Evolutionary conservation across 2,329 filamentous ascomycete genomes (phyloP), one percentile per base, ranked within the genome.

Genomic region (Neofusicoccum sp.): DNA sequence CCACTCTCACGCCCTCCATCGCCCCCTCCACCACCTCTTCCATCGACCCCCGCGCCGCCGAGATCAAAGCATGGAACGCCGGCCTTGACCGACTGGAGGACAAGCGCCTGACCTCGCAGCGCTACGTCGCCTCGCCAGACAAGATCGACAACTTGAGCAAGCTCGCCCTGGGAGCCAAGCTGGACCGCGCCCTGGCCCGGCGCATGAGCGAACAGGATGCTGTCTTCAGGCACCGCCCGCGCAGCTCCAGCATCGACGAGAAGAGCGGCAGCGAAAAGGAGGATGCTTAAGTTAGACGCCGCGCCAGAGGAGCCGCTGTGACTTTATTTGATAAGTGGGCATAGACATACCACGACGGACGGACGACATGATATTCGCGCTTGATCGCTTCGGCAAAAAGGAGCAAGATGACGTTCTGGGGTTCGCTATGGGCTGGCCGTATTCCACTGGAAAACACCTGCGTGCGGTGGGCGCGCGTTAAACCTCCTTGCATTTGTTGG

Each of bases 151-250:
- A 90, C 74, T 83, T 96, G 77, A 89, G 87, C 81, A 96, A 96
- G 80, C 85, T 96, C 64, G 93, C 93, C 41, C 85, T 97, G 59
- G 91, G 93, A 52, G 93, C 93, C 65, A 97, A 97, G 80, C 86
- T 97, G 44, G 93, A 97, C 76, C 88, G 93, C 65, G 93, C 93
- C 28, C 86, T 97, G 62, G 89, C 89, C 69, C 85, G 93, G 68
- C 87, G 93, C 72, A 95, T 97, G 93, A 89, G 86, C 33, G 81
- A 90, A 69, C 93, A 97, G 78, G 93, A 97, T 71, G 93, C 93
- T 68, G 89, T 91, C 76, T 93, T 95, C 84, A 87, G 48, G 36
- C 61, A 36, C 16, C 52, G 54, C 22, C 45, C 52, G 6, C 41
- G 43, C 29, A 45, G 61, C 49, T 37, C 29, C 60, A 62, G 61